These are phyloP conservation scores for Asterionellopsis glacialis DNA, from an alignment of 108 stramenopile genomes.

Conservation along the genomic window DNA sequence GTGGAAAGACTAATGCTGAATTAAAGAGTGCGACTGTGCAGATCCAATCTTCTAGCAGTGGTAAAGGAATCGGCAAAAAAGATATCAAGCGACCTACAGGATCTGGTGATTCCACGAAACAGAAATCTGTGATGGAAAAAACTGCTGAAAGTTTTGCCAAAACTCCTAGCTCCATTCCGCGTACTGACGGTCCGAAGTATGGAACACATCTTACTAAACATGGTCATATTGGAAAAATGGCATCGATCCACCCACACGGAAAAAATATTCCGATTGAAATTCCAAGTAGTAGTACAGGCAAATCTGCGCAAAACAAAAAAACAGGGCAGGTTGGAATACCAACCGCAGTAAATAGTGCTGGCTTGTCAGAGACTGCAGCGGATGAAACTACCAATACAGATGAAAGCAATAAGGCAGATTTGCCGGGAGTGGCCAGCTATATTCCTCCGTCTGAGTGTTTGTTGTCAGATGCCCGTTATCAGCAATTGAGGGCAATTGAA, in stretches of 20 bases:
- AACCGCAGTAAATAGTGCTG: background rate
- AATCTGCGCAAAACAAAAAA: no score
- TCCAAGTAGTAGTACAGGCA: background rate
- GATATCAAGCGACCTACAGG: no score
- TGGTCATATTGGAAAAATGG: no score
- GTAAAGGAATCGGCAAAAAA: no score
- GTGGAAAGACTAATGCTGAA: no score
- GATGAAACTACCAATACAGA: background rate
- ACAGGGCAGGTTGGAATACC: background rate
- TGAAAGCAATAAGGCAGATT: no score
- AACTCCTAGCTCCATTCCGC: no score
- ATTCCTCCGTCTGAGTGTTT: background rate
- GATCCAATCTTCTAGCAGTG: no score
- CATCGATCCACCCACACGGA: no score
- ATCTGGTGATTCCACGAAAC: no score
- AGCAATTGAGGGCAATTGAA: slow-evolving; percentile 1
- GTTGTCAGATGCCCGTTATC: slow-evolving; percentile 6
- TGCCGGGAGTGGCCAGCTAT: no score
- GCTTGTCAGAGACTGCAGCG: background rate
- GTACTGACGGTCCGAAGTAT: background rate
- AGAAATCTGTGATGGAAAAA: background rate
- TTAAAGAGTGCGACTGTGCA: no score
- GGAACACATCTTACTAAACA: background rate
- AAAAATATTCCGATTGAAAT: background rate
- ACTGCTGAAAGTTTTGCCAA: background rate